Base-by-base conservation (phyloP, 202 grass and related monocot species). In the Musa balbisiana region DNA sequence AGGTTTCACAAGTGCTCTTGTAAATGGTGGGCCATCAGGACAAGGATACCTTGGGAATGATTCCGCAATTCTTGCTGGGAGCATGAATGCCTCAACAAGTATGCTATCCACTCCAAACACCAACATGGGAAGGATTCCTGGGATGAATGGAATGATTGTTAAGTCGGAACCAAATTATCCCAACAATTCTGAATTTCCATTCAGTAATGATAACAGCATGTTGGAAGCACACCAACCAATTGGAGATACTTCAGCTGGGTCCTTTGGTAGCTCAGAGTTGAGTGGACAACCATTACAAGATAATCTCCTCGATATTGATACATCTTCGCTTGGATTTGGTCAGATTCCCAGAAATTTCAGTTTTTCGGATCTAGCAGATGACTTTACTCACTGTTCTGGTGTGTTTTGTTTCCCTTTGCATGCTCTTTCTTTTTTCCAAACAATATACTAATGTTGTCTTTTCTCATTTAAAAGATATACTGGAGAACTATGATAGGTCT, bases 301-400 rank as follows among this genome's bases (percentile, higher is more conserved):
- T 78, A 78, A 87, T 82, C 73, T 90, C 73, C 17, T 90, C 75
- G 95, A 99, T 69, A 90, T 90, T 51, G 94, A 97, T 80, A 80
- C 87, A 79, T 86, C 82, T 53, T 82, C 91, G 1, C 94, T 85
- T 83, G 95, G 95, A 78, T 92, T 92, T 76, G 85, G 89, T 77
- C 95, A 99, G 77, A 92, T 99, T 80, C 95, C 91, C 81, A 85
- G 95, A 53, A 99, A 87, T 90, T 94, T 99, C 74, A 99, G 95
- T 65, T 99, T 99, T 80, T 95, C 95, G n/a, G 95, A 99, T 92
- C 86, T 99, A 73, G 87, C 95, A 51, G 91, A 95, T 71, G 89
- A 95, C 85, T 99, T 99, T 73, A 84, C 84, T 82, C 95, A 99
- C n/a, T 95, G 95, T 82, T 20, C 91, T 87, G 95, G 95, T 99